Base-by-base conservation (phyloP, 192 early-diverging fungal genomes). In the Entophlyctis luteolus region DNA sequence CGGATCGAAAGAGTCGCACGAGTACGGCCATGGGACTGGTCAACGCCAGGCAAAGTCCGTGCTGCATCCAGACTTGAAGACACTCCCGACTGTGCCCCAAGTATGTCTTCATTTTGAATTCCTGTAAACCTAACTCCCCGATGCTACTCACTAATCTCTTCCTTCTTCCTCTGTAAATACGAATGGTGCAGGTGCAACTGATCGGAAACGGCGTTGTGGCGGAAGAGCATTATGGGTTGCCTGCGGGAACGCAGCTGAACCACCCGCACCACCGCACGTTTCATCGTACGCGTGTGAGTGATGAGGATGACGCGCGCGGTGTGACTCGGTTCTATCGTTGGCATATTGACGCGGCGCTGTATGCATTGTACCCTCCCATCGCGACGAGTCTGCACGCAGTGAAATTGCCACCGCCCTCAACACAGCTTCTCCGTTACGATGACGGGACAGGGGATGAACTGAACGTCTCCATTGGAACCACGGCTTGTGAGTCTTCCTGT, bases 261-360 rank as follows among this genome's bases (percentile, higher is more conserved):
- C 60, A 63, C 36, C 60, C 60, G 25, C 60, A 63, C 32, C 60
- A 63, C 48, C 48, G 35, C 32, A 63, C 60, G n/a, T 63, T 63
- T 27, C 60, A 63, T 33, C 18, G 31, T 6, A 27, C 8, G 6
- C 23, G 25, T 8, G 60, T 63, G 42, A 29, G 23, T 22, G 28
- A 49, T 20, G 60, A 47, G 28, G 60, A 63, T 49, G 49, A 52
- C 22, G 60, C 48, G 45, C n/a, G 18, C 8, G 60, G 60, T 5
- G n/a, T 49, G 47, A 63, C 60, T 18, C 60, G 60, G 29, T 63
- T 63, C 42, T 63, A 63, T 27, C 12, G 59, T 31, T 67, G 55
- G 65, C 65, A 67, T 25, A 57, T 57, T 67, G 65, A 67, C 31
- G 34, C 65, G 18, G 65, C 65, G 14, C 33, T 67, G 53, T 67